These are phyloP conservation scores for Thermothielavioides terrestris DNA, from an alignment of 495 filamentous ascomycete species.

Conservation along the genomic window DNA sequence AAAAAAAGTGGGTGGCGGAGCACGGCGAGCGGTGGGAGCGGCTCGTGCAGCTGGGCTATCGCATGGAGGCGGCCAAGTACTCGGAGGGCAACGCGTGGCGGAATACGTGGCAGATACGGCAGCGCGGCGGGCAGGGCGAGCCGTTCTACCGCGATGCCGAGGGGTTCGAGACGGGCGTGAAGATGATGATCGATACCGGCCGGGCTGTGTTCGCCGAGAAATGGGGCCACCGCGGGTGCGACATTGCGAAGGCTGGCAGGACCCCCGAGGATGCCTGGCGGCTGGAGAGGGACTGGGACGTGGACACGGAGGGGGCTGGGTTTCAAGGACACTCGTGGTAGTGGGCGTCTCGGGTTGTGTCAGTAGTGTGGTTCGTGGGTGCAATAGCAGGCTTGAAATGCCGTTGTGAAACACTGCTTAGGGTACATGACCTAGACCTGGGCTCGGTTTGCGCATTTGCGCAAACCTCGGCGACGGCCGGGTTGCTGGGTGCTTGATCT, in stretches of 20 bases:
- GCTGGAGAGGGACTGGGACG: constrained; percentile 13
- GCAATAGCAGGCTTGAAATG: too few species aligned
- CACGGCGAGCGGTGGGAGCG: constrained; percentile 30
- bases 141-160: constrained; percentile 47
- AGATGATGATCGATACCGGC: constrained; percentile 43
- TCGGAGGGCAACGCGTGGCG: constrained; percentile 23
- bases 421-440: too few species aligned
- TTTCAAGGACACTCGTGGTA: constrained; percentile 10
- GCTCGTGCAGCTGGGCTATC: constrained; percentile 24
- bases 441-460: too few species aligned
- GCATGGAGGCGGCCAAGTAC: constrained; percentile 33
- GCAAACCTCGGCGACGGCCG: background rate
- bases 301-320: constrained; percentile 12
- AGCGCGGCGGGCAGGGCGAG: constrained; percentile 48
- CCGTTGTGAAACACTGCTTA: too few species aligned
- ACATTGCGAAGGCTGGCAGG: constrained; percentile 20
- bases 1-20: constrained; percentile 21
- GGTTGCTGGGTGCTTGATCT: background rate
- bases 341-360: background rate
- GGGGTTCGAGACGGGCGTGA: constrained; percentile 44
- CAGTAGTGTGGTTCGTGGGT: background rate
- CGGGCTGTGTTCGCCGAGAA: constrained; percentile 45
- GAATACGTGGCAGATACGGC: constrained; percentile 46
- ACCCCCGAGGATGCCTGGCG: constrained; percentile 30
- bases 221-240: constrained; percentile 39